Percentiles rank a stretch among this genome's conserved stretches.
Evolutionary conservation across 139 green algal species (phyloP).

Genomic region (Volvox reticuliferus): DNA sequence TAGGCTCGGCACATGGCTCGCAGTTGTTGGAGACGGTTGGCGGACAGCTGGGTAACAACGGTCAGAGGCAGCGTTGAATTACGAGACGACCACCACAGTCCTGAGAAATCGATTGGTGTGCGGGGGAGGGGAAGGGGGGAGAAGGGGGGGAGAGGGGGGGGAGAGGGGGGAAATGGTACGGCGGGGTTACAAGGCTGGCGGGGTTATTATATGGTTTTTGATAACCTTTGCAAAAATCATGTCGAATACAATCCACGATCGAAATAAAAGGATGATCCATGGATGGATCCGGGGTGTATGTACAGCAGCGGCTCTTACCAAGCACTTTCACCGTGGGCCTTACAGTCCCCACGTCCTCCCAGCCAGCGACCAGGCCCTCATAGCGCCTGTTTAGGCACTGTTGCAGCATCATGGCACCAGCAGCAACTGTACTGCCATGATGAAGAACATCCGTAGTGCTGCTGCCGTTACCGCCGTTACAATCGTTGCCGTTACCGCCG

Average conservation of each 20-base stretch:
- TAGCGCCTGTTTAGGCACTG: conserved; percentile 38
- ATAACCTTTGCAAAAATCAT: too few relatives aligned
- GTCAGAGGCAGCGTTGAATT: conserved; percentile 28
- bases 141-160: too few relatives aligned
- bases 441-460: too few relatives aligned
- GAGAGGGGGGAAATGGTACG: too few relatives aligned
- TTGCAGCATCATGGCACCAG: neutral
- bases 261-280: too few relatives aligned
- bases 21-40: conserved; percentile 51
- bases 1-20: conserved; percentile 49
- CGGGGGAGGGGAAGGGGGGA: too few relatives aligned
- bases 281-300: neutral
- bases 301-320: neutral
- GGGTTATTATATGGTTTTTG: too few relatives aligned
- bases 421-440: too few relatives aligned
- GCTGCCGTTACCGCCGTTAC: too few relatives aligned
- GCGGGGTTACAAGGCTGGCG: too few relatives aligned
- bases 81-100: conserved; percentile 37
- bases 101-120: neutral
- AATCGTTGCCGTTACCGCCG: too few relatives aligned
- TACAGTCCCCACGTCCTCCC: conserved; percentile 23
- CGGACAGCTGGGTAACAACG: conserved; percentile 44
- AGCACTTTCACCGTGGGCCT: conserved; percentile 19
- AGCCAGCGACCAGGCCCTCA: neutral
- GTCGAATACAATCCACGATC: too few relatives aligned